These are phyloP conservation scores for Candida sakaeoensis DNA, from an alignment of 805 yeast genomes.

Conservation along the genomic window DNA sequence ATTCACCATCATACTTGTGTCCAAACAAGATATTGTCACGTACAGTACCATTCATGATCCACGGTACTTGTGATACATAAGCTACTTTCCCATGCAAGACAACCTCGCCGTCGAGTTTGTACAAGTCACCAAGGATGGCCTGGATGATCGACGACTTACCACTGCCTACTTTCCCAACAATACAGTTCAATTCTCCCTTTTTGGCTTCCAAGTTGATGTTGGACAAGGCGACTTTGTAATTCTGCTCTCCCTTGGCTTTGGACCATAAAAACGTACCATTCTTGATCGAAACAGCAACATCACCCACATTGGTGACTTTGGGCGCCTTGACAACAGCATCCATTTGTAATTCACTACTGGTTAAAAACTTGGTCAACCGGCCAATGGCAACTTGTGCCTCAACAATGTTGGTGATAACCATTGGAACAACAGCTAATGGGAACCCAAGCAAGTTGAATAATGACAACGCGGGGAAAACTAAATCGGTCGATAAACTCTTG, in stretches of 20 bases:
- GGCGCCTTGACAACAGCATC: slow-evolving; percentile 62
- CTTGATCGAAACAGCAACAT: slow-evolving; percentile 57
- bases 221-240: slow-evolving; percentile 61
- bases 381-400: slow-evolving; percentile 83
- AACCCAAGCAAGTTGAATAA: slow-evolving; percentile 83
- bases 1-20: slow-evolving; percentile 72
- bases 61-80: slow-evolving; percentile 88
- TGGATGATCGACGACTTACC: slow-evolving; percentile 85
- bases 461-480: slow-evolving; percentile 88
- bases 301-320: slow-evolving; percentile 54
- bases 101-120: slow-evolving; percentile 71
- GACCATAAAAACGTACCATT: slow-evolving; percentile 79
- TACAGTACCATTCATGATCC: slow-evolving; percentile 96
- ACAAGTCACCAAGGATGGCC: slow-evolving; percentile 77
- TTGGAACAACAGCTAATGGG: slow-evolving; percentile 91
- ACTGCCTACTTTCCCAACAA: slow-evolving; percentile 86
- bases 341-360: slow-evolving; percentile 75
- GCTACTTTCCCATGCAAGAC: slow-evolving; percentile 75
- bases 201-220: slow-evolving; percentile 59
- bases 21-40: slow-evolving; percentile 92
- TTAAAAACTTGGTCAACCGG: slow-evolving; percentile 71
- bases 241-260: slow-evolving; percentile 53
- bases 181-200: slow-evolving; percentile 78
- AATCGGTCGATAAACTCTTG: slow-evolving; percentile 76
- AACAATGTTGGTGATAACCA: slow-evolving; percentile 77